Evolutionary conservation across 169 alveolate genomes (phyloP), one percentile per base, ranked within the genome.

Genomic region (Cardiosporidium cionae): DNA sequence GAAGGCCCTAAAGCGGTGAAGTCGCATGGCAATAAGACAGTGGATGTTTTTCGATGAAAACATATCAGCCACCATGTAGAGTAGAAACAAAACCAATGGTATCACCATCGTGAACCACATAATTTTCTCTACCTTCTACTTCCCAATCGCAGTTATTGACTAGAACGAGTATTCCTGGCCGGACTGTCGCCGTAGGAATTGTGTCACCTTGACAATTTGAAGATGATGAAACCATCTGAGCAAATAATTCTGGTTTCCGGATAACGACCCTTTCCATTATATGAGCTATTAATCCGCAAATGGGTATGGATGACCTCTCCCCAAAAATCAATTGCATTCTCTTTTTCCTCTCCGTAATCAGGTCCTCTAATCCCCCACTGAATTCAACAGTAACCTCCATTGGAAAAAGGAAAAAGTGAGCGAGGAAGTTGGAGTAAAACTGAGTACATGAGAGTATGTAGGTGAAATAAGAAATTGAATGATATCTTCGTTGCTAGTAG

Each of bases 141-240:
- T 91, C 96, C 96, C 96, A 91, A 79, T 91, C 96, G 9, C 91
- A 85, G 76, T 90, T 93, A 77, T 91, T 91, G 16, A 90, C 82
- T 70, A 91, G 76, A 1, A 91, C 95, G 22, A 91, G 79, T 53
- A 91, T 91, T 27, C 96, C 96, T 7, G 96, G 92, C 9, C 68
- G 25, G 16, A 44, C 58, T 44, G n/a, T 44, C 27, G 58, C 58
- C 58, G n/a, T 44, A 16, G 16, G 27, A 16, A 44, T 44, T 16
- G 16, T 44, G 16, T 44, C 58, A n/a, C 58, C 58, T 44, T 16
- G 16, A 44, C n/a, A 16, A 16, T 16, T 44, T 44, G 58, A 44
- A 16, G 16, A 16, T 44, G 58, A 44, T 16, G 58, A n/a, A 16
- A 44, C 16, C 16, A 16, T 16, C n/a, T n/a, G 58, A 44, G 58